Conservation (phyloP, 345 rosid species). For the Boechera retrofracta region DNA sequence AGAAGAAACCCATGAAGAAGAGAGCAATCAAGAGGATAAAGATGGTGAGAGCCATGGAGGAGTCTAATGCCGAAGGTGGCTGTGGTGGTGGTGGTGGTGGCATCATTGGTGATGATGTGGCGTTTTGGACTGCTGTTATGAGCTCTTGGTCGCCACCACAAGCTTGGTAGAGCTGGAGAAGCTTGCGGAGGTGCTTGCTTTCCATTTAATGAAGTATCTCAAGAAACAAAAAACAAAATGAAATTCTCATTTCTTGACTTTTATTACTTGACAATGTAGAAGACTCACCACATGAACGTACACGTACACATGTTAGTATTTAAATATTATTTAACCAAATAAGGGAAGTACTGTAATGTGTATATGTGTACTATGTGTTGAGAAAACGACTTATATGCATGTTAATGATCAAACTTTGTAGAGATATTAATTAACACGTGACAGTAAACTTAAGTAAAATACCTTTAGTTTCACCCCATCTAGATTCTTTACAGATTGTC, state of each 20-base stretch:
- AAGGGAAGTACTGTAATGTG: too few relatives aligned
- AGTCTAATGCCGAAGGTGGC: slow-evolving; percentile 38
- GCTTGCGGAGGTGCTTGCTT: slow-evolving; percentile 18
- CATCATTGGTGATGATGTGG: slow-evolving; percentile 24
- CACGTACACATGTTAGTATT: slow-evolving; percentile 11
- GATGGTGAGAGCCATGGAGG: slow-evolving; percentile 56
- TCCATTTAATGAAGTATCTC: slow-evolving; percentile 18
- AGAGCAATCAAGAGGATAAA: slow-evolving; percentile 57
- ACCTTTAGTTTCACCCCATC: too few relatives aligned
- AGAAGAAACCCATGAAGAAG: slow-evolving; percentile 66
- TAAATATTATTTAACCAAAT: background rate
- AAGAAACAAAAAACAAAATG: background rate
- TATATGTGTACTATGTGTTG: background rate
- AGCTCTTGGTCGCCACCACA: background rate
- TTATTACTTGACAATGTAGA: slow-evolving; percentile 2
- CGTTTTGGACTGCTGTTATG: slow-evolving; percentile 26
- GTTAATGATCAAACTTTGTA: background rate
- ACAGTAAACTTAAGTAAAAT: too few relatives aligned
- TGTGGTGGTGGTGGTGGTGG: slow-evolving; percentile 23
- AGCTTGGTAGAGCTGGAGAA: slow-evolving; percentile 22
- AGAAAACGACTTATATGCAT: background rate
- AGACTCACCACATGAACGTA: background rate
- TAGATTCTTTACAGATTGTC: too few relatives aligned
- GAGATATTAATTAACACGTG: too few relatives aligned
- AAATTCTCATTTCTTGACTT: background rate